Evolutionary conservation across 352 stramenopile species (phyloP).

Genomic region (Globisporangium parvum): DNA sequence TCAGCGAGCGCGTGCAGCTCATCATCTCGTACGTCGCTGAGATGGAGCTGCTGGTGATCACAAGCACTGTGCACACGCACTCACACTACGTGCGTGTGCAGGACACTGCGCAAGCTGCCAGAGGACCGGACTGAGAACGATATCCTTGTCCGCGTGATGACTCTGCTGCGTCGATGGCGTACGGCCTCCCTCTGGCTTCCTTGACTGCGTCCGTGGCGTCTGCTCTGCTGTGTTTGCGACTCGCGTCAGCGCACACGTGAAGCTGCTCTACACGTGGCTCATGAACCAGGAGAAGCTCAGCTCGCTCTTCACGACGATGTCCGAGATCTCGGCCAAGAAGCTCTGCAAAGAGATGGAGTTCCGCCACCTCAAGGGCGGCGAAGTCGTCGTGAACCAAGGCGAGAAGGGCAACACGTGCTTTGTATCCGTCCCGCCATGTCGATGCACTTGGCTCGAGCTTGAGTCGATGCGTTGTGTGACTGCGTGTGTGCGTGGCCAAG

Average conservation of each 20-base stretch:
- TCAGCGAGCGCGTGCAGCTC: constrained; percentile 55
- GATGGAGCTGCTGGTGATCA: not conserved
- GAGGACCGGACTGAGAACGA: constrained; percentile 65
- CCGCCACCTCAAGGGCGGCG: constrained; percentile 49
- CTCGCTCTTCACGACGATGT: constrained; percentile 83
- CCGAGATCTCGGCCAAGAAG: constrained; percentile 78
- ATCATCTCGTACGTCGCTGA: constrained; percentile 48
- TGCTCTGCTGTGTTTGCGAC: not conserved
- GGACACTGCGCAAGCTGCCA: constrained; percentile 52
- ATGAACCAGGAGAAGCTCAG: constrained; percentile 87
- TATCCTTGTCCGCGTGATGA: constrained; percentile 24
- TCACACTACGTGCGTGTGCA: constrained; percentile 11
- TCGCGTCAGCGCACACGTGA: constrained; percentile 27
- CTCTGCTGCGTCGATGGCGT: not conserved
- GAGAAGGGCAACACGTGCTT: constrained; percentile 86
- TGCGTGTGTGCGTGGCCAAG: not conserved
- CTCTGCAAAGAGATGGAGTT: constrained; percentile 87
- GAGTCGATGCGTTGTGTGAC: no score
- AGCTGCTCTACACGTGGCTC: constrained; percentile 75
- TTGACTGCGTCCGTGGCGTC: constrained; percentile 4
- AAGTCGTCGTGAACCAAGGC: constrained; percentile 78
- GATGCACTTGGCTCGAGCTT: not conserved
- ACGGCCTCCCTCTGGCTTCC: constrained; percentile 2
- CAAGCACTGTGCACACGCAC: not conserved
- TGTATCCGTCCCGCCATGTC: constrained; percentile 15